Conservation (phyloP, 495 filamentous ascomycete species). For the Aspergillus avenaceus region DNA sequence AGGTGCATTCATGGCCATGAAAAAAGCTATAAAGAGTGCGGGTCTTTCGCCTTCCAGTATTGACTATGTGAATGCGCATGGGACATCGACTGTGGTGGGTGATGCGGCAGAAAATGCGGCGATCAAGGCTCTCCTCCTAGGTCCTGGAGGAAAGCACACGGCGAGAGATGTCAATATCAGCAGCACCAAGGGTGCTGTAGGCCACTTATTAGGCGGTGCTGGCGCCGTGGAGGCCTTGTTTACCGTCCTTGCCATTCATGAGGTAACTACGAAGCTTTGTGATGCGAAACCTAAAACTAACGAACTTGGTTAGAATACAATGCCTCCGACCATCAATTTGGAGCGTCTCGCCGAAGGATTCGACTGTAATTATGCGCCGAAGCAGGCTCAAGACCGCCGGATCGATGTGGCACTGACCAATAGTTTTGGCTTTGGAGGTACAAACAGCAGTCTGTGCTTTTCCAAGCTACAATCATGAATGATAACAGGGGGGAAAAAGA, state of each 20-base stretch:
- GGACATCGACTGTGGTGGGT: slow-evolving; percentile 79
- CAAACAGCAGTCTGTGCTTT: slow-evolving; percentile 89
- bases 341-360: slow-evolving; percentile 63
- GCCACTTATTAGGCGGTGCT: slow-evolving; percentile 87
- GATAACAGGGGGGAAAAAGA: too few species aligned
- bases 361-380: slow-evolving; percentile 82
- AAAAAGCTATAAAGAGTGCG: slow-evolving; percentile 72
- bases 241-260: slow-evolving; percentile 67
- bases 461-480: slow-evolving; percentile 26
- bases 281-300: slow-evolving; percentile 16
- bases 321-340: slow-evolving; percentile 89
- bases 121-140: slow-evolving; percentile 73
- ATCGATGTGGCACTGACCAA: slow-evolving; percentile 83
- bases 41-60: slow-evolving; percentile 62
- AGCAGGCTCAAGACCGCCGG: slow-evolving; percentile 59
- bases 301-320: slow-evolving; percentile 50
- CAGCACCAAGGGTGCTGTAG: slow-evolving; percentile 90
- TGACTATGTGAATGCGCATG: slow-evolving; percentile 95
- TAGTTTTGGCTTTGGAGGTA: slow-evolving; percentile 97
- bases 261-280: slow-evolving; percentile 49
- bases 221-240: slow-evolving; percentile 88
- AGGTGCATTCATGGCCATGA: slow-evolving; percentile 83
- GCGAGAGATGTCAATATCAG: slow-evolving; percentile 73
- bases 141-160: slow-evolving; percentile 58
- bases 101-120: slow-evolving; percentile 86